Conservation (phyloP, 768 basidiomycete genomes). For the Chiua virens region DNA sequence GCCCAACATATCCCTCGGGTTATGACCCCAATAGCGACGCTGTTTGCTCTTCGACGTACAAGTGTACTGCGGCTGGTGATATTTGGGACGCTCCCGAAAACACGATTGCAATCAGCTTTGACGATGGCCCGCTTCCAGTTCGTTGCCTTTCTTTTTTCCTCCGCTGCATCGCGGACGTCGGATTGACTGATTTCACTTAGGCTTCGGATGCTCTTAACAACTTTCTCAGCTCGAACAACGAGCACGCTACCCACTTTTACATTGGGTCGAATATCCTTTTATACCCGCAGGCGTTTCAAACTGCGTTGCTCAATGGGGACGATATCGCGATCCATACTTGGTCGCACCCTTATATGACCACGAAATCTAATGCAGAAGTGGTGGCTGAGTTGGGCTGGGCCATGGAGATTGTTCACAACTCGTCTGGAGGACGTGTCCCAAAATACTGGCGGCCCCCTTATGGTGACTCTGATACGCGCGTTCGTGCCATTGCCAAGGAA, state of each 20-base stretch:
- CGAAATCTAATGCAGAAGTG: conserved; percentile 64
- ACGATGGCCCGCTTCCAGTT: conserved; percentile 73
- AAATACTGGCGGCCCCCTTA: conserved; percentile 88
- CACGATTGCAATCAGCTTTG: conserved; percentile 65
- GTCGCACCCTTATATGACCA: conserved; percentile 82
- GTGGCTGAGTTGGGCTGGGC: conserved; percentile 80
- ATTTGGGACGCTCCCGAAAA: conserved; percentile 78
- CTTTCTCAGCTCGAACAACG: conserved; percentile 65
- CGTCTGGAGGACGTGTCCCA: conserved; percentile 74
- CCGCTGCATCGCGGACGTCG: not conserved
- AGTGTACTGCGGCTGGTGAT: conserved; percentile 61
- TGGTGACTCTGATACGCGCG: conserved; percentile 82
- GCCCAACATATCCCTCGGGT: conserved; percentile 39
- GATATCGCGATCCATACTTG: conserved; percentile 52
- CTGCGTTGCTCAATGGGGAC: conserved; percentile 42
- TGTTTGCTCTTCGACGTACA: conserved; percentile 78
- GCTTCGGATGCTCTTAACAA: conserved; percentile 50
- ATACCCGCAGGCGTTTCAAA: conserved; percentile 54
- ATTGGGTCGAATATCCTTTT: conserved; percentile 77
- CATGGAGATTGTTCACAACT: conserved; percentile 74
- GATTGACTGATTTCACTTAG: conserved; percentile 25
- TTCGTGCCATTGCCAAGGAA: conserved; percentile 80
- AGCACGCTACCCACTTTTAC: conserved; percentile 84
- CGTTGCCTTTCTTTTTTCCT: conserved; percentile 9
- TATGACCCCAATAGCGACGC: conserved; percentile 42